Conservation (phyloP, 352 stramenopile species). For the Aphanomyces invadans region DNA sequence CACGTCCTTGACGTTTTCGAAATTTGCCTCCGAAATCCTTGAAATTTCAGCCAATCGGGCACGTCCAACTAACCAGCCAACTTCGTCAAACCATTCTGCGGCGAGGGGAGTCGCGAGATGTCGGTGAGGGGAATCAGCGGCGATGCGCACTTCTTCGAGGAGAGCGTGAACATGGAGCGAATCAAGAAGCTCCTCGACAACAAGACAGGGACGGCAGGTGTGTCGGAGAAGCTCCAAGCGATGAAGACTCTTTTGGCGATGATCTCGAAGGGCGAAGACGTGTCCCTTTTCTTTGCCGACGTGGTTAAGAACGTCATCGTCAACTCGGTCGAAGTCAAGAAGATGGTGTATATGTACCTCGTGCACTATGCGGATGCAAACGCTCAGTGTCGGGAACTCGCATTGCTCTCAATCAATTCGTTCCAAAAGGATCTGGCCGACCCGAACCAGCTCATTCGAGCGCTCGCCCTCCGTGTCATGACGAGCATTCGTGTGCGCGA, state of each 20-base stretch:
- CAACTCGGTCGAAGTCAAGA: conserved; percentile 96
- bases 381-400: conserved; percentile 92
- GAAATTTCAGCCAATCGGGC: neutral
- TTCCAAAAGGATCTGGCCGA: conserved; percentile 98
- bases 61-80: neutral
- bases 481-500: conserved; percentile 96
- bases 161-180: conserved; percentile 88
- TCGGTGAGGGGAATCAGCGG: conserved; percentile 67
- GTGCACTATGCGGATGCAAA: conserved; percentile 97
- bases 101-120: conserved; percentile 6
- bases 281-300: conserved; percentile 96
- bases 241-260: conserved; percentile 98
- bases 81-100: conserved; percentile 11
- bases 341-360: conserved; percentile 99
- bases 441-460: conserved; percentile 90
- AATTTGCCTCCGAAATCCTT: neutral
- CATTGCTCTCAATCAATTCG: conserved; percentile 96
- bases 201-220: conserved; percentile 77
- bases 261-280: conserved; percentile 95
- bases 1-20: neutral
- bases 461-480: conserved; percentile 93
- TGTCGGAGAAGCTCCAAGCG: conserved; percentile 89
- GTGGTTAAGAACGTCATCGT: conserved; percentile 95
- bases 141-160: conserved; percentile 96
- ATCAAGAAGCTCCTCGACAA: conserved; percentile 85